Evolutionary conservation across 2,329 filamentous ascomycete species (phyloP).

Genomic region (Aspergillus unguis): DNA sequence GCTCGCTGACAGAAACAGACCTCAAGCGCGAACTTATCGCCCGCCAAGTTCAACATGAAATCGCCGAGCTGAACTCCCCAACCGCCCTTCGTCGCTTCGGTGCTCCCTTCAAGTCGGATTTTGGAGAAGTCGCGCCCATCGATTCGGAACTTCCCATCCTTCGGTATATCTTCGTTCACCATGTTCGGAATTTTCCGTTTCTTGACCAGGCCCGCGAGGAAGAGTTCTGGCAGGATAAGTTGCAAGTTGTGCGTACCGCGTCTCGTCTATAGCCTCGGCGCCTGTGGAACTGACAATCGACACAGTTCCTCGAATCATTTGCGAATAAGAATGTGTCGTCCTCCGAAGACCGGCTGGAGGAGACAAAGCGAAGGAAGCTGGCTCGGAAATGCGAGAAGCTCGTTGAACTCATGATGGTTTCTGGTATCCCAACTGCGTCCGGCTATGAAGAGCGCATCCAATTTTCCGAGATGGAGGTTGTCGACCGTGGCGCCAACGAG

Average conservation of each 20-base stretch:
- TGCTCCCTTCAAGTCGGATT: conserved; percentile 88
- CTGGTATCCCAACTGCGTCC: conserved; percentile 88
- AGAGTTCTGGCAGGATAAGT: conserved; percentile 98
- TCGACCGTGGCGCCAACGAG: conserved; percentile 89
- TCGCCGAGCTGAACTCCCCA: conserved; percentile 87
- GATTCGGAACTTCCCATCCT: conserved; percentile 93
- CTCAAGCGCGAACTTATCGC: conserved; percentile 93
- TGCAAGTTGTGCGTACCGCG: conserved; percentile 71
- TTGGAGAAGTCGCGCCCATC: conserved; percentile 86
- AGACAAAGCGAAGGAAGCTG: conserved; percentile 90
- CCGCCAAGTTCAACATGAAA: conserved; percentile 85
- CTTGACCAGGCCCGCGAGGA: conserved; percentile 95
- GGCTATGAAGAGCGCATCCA: conserved; percentile 96
- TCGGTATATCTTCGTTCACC: conserved; percentile 95
- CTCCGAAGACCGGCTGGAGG: conserved; percentile 90
- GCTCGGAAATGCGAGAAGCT: conserved; percentile 92
- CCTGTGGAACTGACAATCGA: conserved; percentile 5
- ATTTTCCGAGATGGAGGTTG: conserved; percentile 94
- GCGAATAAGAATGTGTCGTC: conserved; percentile 96
- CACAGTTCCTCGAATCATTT: conserved; percentile 90
- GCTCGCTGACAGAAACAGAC: conserved; percentile 52
- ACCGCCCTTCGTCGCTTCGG: conserved; percentile 94
- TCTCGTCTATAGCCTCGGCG: background rate
- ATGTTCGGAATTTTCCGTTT: conserved; percentile 97
- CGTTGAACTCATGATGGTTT: conserved; percentile 99